Base-by-base conservation (phyloP, 2,329 filamentous ascomycete genomes). In the Didymella arachidicola region DNA sequence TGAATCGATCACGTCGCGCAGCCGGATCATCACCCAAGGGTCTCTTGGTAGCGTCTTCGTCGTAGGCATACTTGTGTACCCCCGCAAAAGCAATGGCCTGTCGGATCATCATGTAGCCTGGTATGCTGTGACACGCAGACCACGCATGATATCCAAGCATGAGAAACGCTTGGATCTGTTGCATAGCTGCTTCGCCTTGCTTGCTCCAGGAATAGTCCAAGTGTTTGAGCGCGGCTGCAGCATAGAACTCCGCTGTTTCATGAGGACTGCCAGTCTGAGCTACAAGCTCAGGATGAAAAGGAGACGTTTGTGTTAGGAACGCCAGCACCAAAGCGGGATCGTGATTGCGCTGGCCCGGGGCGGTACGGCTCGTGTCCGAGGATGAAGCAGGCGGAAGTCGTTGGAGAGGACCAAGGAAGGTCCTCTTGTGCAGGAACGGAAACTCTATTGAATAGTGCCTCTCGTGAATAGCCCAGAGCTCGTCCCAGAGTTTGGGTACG, bases 111-210 rank as follows among this genome's bases (percentile, higher is more conserved):
- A 89, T 82, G 85, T 88, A 92, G 14, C 88, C 87, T 39, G 83
- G 84, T 19, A 84, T 75, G 1, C 87, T 88, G 61, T 82, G 79
- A 8, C 83, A 82, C 71, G 88, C 87, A 11, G 86, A 87, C 88
- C 89, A 91, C 62, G 91, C 88, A 61, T 91, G 89, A 11, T 90
- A 78, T 1, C 85, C 87, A 7, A 92, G 80, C 88, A 92, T 91
- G 10, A 92, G 79, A 44, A 87, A 82, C 0, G 88, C 87, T 64
- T 91, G 88, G 0, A 87, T 85, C 16, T 86, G 82, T 59, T 90
- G 86, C 3, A 91, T 78, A 1, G 85, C 86, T 4, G 85, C 82
- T 11, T 60, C 53, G 3, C 62, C 61, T 6, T 61, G 38, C 16
- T 27, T 25, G 19, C 41, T 39, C n/a, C 60, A 54, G 2, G 61